phyloP scores from a whole-genome alignment of 257 asterid genomes.

The Thymus quinquecostatus region DNA sequence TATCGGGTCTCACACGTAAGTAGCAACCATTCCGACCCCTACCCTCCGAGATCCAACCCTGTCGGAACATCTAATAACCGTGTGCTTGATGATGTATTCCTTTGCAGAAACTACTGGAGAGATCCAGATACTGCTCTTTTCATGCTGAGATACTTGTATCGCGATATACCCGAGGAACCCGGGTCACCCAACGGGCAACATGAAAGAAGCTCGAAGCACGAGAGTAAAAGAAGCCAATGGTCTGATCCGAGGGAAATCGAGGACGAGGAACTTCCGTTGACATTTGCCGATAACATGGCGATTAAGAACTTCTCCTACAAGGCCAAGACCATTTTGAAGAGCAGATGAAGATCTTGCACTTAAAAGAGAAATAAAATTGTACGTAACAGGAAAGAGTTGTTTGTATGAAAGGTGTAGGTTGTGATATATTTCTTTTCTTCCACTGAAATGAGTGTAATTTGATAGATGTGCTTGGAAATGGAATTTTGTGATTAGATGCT shows the following conservation, averaged over 20 bases:
- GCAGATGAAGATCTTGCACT: slow-evolving; percentile 7
- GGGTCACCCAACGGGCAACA: slow-evolving; percentile 32
- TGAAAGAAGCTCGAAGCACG: slow-evolving; percentile 46
- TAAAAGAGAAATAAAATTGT: too few relatives aligned
- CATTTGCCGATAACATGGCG: slow-evolving; percentile 67
- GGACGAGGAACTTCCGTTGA: slow-evolving; percentile 81
- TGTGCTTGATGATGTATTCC: slow-evolving; percentile 1
- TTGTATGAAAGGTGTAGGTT: too few relatives aligned
- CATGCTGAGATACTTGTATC: slow-evolving; percentile 84
- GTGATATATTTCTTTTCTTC: too few relatives aligned
- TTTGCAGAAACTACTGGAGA: slow-evolving; percentile 90
- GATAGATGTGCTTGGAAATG: too few relatives aligned
- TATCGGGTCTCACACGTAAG: slow-evolving; percentile 93
- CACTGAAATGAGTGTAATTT: too few relatives aligned
- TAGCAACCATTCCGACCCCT: slow-evolving; percentile 1
- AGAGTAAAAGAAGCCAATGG: slow-evolving; percentile 43
- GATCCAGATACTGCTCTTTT: slow-evolving; percentile 92
- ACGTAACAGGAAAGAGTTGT: too few relatives aligned
- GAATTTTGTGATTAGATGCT: too few relatives aligned
- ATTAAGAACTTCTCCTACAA: slow-evolving; percentile 58
- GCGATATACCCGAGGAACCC: slow-evolving; percentile 72
- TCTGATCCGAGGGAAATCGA: slow-evolving; percentile 56
- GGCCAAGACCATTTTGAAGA: slow-evolving; percentile 50
- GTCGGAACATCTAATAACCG: background rate
- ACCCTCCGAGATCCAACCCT: background rate